Base-by-base conservation (phyloP, 805 yeast species). In the Teunomyces barrocoloradensis region DNA sequence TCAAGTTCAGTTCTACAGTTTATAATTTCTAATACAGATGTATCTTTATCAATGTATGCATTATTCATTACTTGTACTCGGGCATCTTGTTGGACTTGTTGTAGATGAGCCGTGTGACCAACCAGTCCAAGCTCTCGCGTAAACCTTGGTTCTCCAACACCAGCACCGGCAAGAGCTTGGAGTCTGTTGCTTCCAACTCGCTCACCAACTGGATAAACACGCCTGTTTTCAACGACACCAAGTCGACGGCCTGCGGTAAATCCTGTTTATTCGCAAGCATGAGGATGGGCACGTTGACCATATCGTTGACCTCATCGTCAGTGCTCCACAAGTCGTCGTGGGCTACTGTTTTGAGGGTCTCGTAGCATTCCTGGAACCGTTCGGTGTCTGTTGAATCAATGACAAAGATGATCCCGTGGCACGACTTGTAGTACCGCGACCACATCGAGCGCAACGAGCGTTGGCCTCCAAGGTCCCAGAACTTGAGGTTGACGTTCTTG, bases 391-490 rank as follows among this genome's bases (percentile, higher is more conserved):
- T 85, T 6, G 96, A 87, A 63, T 92, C 99, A 10, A 94, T 92
- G 15, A 92, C 85, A 64, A 92, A 92, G 38, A 94, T 84, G 32
- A 92, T 88, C 0, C 94, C 98, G 66, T 92, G 97, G 46, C 96
- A 87, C 49, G 82, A 85, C 15, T 77, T 74, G 67, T 84, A 94
- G 71, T 92, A 94, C 51, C 88, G 82, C 5, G 85, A 77, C 99
- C 99, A 92, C 76, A 94, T 75, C 25, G 81, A 71, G 42, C 98
- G 75, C 41, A 92, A 72, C n/a, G 86, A 74, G 60, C 84, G 85
- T 66, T 92, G 99, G 10, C 99, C 99, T 9, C 98, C 98, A 35
- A 92, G 82, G 64, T 92, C 99, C 98, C 98, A 92, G 58, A 94
- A 81, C 60, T 90, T 91, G 47, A 94, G 71, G 44, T 74, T 70